Evolutionary conservation across 1,284 basidiomycete species (phyloP), one percentile per base, ranked within the genome.

Genomic region (Marasmius sp.): DNA sequence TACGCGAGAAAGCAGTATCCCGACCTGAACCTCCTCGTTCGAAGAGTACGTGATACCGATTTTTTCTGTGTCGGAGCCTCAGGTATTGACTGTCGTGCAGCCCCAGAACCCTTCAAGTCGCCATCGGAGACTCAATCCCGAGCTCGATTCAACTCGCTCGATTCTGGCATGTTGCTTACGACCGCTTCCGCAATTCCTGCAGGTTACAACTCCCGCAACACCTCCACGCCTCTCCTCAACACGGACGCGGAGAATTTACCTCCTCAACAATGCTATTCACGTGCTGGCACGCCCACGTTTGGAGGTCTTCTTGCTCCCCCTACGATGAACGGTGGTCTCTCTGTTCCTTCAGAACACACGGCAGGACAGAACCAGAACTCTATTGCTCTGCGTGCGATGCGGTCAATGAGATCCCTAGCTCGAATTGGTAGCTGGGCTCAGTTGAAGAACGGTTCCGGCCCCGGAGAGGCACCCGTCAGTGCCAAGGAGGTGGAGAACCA

Each of bases 311-410:
- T 82, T 5, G 60, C 57, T 10, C 60, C 67, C 41, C 63, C 62
- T 18, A 9, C 39, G 10, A 43, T 54, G 8, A 50, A 38, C 49
- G 61, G 43, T 18, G 47, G 57, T n/a, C 12, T 49, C 2, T 38
- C 59, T 12, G 50, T 59, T 18, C 57, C 27, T 27, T 27, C 59
- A 14, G 68, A 64, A 10, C 68, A 67, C 14, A 27, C 20, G 41
- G 22, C 20, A 33, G 58, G 48, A 54, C 41, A 51, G 57, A 48
- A 41, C 59, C 62, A 53, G 61, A 55, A 36, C 65, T 91, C 89
- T 0, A 88, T 93, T 57, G 91, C 91, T 0, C 61, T 93, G 12
- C 84, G 91, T 14, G 91, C 91, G 2, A 92, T 93, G 77, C 81
- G 86, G 48, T 88, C 86, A 18, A 85, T 93, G 67, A 79, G 86